phyloP scores from a whole-genome alignment of 805 yeast genomes.

The Yarrowia sp. region DNA sequence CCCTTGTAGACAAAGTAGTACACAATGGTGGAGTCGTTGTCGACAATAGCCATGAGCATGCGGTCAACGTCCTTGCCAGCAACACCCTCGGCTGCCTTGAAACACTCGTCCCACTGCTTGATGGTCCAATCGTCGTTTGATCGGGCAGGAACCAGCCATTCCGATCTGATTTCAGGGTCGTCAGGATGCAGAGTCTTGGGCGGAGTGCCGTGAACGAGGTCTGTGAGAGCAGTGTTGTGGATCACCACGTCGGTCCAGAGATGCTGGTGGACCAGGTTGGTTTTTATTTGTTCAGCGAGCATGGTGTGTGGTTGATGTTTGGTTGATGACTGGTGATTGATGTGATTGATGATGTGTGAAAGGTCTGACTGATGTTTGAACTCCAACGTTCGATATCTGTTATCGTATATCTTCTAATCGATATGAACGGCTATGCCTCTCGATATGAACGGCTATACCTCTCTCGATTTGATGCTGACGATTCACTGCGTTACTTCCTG shows the following conservation, averaged over 20 bases:
- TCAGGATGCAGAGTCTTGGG: slow-evolving; percentile 38
- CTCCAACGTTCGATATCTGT: too few species aligned
- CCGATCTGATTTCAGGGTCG: slow-evolving; percentile 28
- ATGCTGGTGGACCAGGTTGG: slow-evolving; percentile 42
- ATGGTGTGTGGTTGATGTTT: too few species aligned
- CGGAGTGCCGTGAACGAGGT: slow-evolving; percentile 36
- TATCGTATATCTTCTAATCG: too few species aligned
- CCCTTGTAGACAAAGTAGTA: slow-evolving; percentile 44
- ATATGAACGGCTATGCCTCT: too few species aligned
- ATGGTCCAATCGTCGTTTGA: slow-evolving; percentile 39
- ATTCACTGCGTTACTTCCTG: too few species aligned
- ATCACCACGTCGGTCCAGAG: slow-evolving; percentile 39
- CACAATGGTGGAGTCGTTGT: slow-evolving; percentile 46
- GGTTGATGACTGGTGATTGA: too few species aligned
- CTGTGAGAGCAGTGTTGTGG: slow-evolving; percentile 24
- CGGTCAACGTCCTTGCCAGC: slow-evolving; percentile 31
- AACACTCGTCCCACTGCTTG: slow-evolving; percentile 38
- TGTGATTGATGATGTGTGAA: background rate
- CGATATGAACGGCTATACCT: too few species aligned
- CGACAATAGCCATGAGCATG: slow-evolving; percentile 44
- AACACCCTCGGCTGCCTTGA: slow-evolving; percentile 32
- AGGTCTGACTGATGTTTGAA: too few species aligned
- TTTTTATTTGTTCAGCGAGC: slow-evolving; percentile 33
- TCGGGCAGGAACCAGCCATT: slow-evolving; percentile 35
- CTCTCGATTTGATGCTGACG: too few species aligned